Percentiles rank a stretch among this genome's conserved stretches.
phyloP scores from a whole-genome alignment of 2,329 filamentous ascomycete genomes.

The Fusarium duplospermum region DNA sequence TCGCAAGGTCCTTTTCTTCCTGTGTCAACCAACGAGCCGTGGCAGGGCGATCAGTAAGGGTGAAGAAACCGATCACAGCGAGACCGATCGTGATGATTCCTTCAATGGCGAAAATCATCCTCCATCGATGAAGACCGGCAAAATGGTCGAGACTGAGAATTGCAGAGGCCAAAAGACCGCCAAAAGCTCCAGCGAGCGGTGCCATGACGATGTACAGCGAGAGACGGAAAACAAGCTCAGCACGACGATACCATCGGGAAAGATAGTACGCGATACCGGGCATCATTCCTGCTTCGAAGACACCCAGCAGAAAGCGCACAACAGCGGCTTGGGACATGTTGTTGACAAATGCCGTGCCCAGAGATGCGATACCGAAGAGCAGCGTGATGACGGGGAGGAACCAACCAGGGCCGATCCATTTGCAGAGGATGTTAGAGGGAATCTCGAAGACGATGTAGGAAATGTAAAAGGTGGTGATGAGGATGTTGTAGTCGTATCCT shows the following conservation, averaged over 20 bases:
- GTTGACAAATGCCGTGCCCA: slow-evolving; percentile 71
- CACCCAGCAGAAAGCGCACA: slow-evolving; percentile 69
- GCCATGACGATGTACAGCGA: slow-evolving; percentile 75
- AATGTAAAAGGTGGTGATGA: slow-evolving; percentile 73
- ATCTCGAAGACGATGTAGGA: slow-evolving; percentile 75
- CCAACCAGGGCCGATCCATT: slow-evolving; percentile 73
- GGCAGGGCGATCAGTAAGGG: slow-evolving; percentile 73
- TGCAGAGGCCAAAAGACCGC: slow-evolving; percentile 71
- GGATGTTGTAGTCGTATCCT: slow-evolving; percentile 70
- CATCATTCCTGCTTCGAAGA: slow-evolving; percentile 74
- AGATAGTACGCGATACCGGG: slow-evolving; percentile 76
- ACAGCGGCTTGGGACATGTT: slow-evolving; percentile 59
- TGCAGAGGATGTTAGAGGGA: slow-evolving; percentile 71
- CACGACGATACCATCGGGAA: slow-evolving; percentile 71
- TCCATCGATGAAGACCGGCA: slow-evolving; percentile 68
- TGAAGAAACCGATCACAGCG: slow-evolving; percentile 67
- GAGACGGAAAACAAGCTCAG: slow-evolving; percentile 71
- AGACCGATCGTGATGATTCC: slow-evolving; percentile 69
- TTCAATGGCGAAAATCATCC: slow-evolving; percentile 80
- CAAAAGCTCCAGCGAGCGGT: slow-evolving; percentile 74
- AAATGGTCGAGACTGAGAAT: slow-evolving; percentile 70
- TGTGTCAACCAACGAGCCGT: slow-evolving; percentile 73
- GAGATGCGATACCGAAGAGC: slow-evolving; percentile 67
- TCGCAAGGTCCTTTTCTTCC: slow-evolving; percentile 72
- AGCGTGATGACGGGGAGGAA: slow-evolving; percentile 69